phyloP scores from a whole-genome alignment of 768 basidiomycete species.

The Sistotremastrum niveocremeum region DNA sequence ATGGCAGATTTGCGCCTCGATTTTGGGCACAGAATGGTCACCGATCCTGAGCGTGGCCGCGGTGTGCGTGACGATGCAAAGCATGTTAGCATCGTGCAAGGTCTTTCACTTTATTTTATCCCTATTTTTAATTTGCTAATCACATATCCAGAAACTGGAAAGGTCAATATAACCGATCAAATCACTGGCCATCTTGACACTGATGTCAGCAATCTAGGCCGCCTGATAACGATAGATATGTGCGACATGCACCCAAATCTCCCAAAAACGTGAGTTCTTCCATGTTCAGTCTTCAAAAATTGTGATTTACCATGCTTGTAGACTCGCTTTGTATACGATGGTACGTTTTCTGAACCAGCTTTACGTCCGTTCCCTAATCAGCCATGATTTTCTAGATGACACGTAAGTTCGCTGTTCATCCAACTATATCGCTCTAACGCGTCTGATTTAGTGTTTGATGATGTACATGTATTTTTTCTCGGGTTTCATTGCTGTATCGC shows the following conservation, averaged over 20 bases:
- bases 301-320: slow-evolving; percentile 14
- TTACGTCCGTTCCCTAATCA: slow-evolving; percentile 13
- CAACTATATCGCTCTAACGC: no score
- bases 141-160: neutral
- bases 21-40: slow-evolving; percentile 82
- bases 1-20: slow-evolving; percentile 73
- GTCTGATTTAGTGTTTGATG: no score
- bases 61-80: slow-evolving; percentile 77
- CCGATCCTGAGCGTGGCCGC: slow-evolving; percentile 75
- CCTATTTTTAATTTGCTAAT: neutral
- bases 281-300: neutral
- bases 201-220: slow-evolving; percentile 34
- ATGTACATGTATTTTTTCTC: no score
- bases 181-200: slow-evolving; percentile 3
- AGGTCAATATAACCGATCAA: neutral
- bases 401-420: slow-evolving; percentile 29
- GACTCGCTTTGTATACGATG: slow-evolving; percentile 76
- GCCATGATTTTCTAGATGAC: slow-evolving; percentile 32
- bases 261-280: slow-evolving; percentile 60
- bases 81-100: slow-evolving; percentile 90
- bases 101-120: slow-evolving; percentile 22
- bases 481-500: no score
- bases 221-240: slow-evolving; percentile 73
- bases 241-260: slow-evolving; percentile 63
- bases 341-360: slow-evolving; percentile 24